Evolutionary conservation across 257 asterid genomes (phyloP).

Genomic region (Vinca minor): DNA sequence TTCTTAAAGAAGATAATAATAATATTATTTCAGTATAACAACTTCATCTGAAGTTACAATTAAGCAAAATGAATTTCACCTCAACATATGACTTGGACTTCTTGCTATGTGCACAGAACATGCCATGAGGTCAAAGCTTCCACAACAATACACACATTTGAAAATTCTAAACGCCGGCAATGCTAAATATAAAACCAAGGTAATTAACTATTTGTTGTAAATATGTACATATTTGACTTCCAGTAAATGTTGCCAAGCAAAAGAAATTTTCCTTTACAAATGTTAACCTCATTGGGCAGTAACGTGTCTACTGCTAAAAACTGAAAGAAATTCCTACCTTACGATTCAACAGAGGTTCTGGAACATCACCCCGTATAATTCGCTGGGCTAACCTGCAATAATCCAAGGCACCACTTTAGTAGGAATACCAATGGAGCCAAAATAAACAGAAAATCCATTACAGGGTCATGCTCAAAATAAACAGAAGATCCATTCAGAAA

Average conservation of each 20-base stretch:
- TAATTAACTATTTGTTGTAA: neutral
- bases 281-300: neutral
- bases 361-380: conserved; percentile 92
- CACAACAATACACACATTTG: neutral
- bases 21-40: neutral
- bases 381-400: conserved; percentile 78
- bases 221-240: neutral
- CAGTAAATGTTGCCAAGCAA: neutral
- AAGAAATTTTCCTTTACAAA: neutral
- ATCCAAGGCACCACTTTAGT: conserved; percentile 2
- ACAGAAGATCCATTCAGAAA: neutral
- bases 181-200: neutral
- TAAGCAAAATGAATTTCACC: neutral
- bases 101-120: neutral
- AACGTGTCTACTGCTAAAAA: neutral
- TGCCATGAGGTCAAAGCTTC: neutral
- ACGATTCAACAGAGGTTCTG: conserved; percentile 81
- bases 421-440: neutral
- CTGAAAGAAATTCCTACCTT: conserved; percentile 42
- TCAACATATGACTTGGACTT: neutral
- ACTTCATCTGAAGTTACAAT: neutral
- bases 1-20: neutral
- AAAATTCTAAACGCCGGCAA: neutral
- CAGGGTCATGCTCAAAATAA: neutral
- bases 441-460: neutral